Evolutionary conservation across 73 alveolate genomes (phyloP), one percentile per base, ranked within the genome.

Genomic region (Symbiodinium pilosum): DNA sequence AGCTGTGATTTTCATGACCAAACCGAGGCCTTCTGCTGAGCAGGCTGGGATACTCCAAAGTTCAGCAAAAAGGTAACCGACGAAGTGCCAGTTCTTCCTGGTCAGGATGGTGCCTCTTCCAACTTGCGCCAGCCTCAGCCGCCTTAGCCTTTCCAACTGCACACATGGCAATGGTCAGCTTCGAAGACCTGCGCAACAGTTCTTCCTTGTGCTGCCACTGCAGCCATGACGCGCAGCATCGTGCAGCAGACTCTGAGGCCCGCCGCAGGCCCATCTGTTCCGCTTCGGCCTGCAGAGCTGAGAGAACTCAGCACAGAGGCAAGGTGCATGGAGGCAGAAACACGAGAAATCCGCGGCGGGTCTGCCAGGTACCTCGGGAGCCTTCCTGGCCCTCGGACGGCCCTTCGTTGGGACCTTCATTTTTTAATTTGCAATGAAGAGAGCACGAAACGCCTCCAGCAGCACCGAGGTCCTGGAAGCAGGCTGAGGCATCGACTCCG

Each of bases 301-400:
- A 21, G 97, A 24, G 97, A 91, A 81, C 88, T 91, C 40, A 91
- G 97, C 56, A 91, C 87, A 16, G 97, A 91, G 88, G 97, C 84
- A 5, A 40, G 93, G 40, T 16, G 3, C 36, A 36, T 41, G 64
- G 68, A 32, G 51, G 20, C 32, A n/a, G n/a, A n/a, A n/a, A n/a
- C n/a, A n/a, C n/a, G n/a, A n/a, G 59, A 47, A 6, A 9, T 47
- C 14, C 59, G 59, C 14, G 59, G 59, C 14, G 59, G 59, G 59
- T n/a, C 9, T 28, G 81, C 38, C 85, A 91, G 97, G 97, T 91
- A 26, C 97, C 97, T 1, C 71, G 97, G 3, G 97, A 91, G 54
- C 97, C 97, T 9, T 91, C 97, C 40, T 91, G 97, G 97, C 97
- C 97, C 40, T 91, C 97, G 39, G 97, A 91, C 14, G 97, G 97